Conservation (phyloP, 768 basidiomycete species). For the Neoboletus magnificus region DNA sequence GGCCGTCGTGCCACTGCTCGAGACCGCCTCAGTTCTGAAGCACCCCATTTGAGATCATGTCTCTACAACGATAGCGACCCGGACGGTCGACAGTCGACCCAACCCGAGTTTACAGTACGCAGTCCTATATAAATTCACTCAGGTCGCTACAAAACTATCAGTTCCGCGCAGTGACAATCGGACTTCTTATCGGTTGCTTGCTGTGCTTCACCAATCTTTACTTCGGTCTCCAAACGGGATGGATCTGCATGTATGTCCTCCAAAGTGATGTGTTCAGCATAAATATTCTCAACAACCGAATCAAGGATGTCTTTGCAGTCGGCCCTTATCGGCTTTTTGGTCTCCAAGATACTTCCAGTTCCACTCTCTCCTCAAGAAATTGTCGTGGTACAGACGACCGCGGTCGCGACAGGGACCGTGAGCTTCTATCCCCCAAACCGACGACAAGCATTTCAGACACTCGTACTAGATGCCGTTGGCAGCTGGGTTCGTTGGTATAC, state of each 20-base stretch:
- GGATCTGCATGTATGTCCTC: constrained; percentile 74
- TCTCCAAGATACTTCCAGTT: constrained; percentile 69
- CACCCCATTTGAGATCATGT: constrained; percentile 2
- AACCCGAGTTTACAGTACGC: constrained; percentile 33
- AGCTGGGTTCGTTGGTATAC: constrained; percentile 87
- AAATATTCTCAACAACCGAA: neutral
- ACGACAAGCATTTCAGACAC: neutral
- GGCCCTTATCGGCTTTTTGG: constrained; percentile 84
- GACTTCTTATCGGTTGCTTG: constrained; percentile 80
- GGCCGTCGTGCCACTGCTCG: neutral
- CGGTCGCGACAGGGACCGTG: constrained; percentile 85
- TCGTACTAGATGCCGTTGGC: constrained; percentile 69
- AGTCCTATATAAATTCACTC: neutral
- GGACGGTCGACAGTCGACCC: constrained; percentile 1
- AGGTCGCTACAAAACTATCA: constrained; percentile 5
- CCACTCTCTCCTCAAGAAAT: constrained; percentile 90
- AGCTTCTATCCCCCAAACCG: neutral
- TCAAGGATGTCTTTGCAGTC: constrained; percentile 94
- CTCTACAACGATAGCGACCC: neutral
- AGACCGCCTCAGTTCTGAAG: neutral
- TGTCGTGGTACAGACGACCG: constrained; percentile 91
- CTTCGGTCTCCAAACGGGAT: constrained; percentile 84
- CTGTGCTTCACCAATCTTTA: constrained; percentile 93
- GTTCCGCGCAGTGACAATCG: constrained; percentile 64
- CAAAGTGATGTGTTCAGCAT: neutral